Base-by-base conservation (phyloP, 176 grass and related monocot genomes). In the Cenchrus purpureus region DNA sequence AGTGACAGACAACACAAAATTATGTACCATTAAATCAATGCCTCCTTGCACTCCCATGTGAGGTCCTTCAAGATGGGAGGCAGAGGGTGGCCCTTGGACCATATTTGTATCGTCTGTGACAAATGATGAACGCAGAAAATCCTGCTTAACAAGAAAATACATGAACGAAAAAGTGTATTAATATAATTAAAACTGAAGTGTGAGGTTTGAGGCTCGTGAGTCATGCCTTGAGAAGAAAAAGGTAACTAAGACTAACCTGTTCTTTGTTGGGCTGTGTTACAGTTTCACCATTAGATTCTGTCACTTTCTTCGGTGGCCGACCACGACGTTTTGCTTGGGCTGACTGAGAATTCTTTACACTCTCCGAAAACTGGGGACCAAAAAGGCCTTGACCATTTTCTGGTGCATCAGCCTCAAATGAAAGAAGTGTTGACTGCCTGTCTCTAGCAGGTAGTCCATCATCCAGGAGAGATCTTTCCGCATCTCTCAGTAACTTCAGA, bases 101-200 rank as follows among this genome's bases (percentile, higher is more conserved):
- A 95, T 75, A 86, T 55, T 88, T 61, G 79, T 60, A 81, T 88
- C 86, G 22, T 82, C 79, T 55, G 76, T 76, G 70, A 88, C 60
- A 83, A 95, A 88, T 40, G 93, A 92, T 79, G 93, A 95, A 65
- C 93, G 78, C 44, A 95, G 86, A 81, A 95, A 95, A 89, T 95
- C 93, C 90, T 95, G 86, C 51, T 80, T 34, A 68, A 60, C 49
- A 95, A 91, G 58, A 77, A 80, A 3, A 73, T 37, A 72, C 28
- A 79, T 48, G 29, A 73, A 55, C 22, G 5, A 83, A 57, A 68
- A 86, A 90, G 25, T 10, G 34, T 45, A 53, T 69, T 64, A 45
- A 54, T 56, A 91, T 37, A 7, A 83, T 8, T 83, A 29, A 2
- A 74, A 61, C 19, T 83, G 37, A 46, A 40, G 51, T 82, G 45